Conservation (phyloP, 1,284 basidiomycete genomes). For the Ceratobasidium sp. region DNA sequence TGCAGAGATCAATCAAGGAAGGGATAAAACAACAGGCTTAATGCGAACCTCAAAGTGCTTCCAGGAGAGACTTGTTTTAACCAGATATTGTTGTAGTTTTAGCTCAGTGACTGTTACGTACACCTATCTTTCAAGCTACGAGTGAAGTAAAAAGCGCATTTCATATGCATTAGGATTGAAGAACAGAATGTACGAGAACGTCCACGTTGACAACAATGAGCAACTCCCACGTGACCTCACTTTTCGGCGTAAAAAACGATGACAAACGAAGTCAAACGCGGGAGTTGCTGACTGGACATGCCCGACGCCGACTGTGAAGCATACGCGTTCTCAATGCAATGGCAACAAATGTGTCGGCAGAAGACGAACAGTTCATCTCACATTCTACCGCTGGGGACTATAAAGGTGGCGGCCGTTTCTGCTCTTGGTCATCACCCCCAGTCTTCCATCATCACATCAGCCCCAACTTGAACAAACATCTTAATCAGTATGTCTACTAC, state of each 20-base stretch:
- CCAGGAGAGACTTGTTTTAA: no score
- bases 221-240: neutral
- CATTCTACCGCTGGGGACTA: neutral
- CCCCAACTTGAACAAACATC: slow-evolving; percentile 7
- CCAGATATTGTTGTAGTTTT: no score
- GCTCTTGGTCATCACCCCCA: neutral
- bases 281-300: slow-evolving; percentile 35
- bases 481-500: slow-evolving; percentile 32
- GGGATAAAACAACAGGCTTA: no score
- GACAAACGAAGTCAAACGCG: neutral
- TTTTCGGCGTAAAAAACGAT: neutral
- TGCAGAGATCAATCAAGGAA: no score
- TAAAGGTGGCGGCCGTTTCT: neutral
- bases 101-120: no score
- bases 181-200: neutral
- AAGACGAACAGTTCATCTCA: neutral
- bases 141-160: no score
- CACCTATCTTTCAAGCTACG: no score
- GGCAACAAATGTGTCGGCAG: neutral
- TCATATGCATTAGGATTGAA: no score
- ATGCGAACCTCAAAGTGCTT: no score
- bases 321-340: neutral
- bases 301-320: slow-evolving; percentile 9
- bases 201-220: neutral
- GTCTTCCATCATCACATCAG: neutral